Evolutionary conservation across 805 yeast genomes (phyloP).

Genomic region (Dipodascus albidus): DNA sequence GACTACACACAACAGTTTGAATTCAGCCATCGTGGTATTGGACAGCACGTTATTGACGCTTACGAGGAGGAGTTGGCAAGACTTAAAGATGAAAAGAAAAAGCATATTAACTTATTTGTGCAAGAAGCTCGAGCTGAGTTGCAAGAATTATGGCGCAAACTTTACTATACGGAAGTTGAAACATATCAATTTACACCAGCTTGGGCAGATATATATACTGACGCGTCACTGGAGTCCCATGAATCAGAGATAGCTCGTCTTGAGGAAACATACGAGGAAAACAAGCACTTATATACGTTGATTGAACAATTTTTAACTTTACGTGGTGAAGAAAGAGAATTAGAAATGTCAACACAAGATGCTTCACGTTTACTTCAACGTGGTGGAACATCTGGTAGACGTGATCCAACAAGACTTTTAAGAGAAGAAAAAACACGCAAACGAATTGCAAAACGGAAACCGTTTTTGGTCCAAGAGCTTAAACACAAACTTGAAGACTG

Average conservation of each 20-base stretch:
- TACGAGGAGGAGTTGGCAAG: conserved; percentile 46
- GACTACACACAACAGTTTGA: conserved; percentile 32
- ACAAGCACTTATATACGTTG: conserved; percentile 44
- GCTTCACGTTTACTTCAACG: conserved; percentile 67
- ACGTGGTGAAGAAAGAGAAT: conserved; percentile 44
- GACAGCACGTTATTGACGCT: conserved; percentile 34
- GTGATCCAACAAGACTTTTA: conserved; percentile 55
- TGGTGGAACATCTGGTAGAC: conserved; percentile 23
- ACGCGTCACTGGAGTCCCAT: conserved; percentile 47
- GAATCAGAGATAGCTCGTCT: conserved; percentile 49
- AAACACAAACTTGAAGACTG: conserved; percentile 36
- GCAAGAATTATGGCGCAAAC: conserved; percentile 45
- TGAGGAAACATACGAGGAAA: conserved; percentile 35
- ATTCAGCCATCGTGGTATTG: conserved; percentile 33
- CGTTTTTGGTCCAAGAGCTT: conserved; percentile 45
- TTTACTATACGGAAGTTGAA: conserved; percentile 47
- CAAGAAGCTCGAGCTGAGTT: conserved; percentile 49
- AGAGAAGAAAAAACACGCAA: conserved; percentile 73
- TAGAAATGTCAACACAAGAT: conserved; percentile 65
- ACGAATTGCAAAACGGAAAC: conserved; percentile 54
- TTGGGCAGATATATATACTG: conserved; percentile 38
- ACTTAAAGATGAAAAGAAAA: conserved; percentile 47
- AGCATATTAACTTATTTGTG: conserved; percentile 58
- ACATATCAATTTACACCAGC: conserved; percentile 36
- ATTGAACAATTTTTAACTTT: conserved; percentile 45